A percentile compares a stretch with the other conserved stretches of the same genome.
Conservation (phyloP, 2,329 filamentous ascomycete species). For the Mariannaea sp. region DNA sequence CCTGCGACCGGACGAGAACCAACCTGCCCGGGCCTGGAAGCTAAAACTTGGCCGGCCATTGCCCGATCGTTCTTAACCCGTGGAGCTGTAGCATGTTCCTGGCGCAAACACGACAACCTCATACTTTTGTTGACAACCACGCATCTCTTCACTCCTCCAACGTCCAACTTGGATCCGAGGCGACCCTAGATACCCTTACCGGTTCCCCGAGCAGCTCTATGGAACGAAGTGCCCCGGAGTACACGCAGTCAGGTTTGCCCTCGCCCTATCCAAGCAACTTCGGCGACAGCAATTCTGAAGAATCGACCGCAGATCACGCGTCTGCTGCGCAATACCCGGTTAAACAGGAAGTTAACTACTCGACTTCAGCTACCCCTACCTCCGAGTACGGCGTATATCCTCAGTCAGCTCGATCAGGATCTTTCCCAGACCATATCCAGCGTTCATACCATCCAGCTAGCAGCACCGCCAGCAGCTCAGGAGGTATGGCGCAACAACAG, state of each 20-base stretch:
- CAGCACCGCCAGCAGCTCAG: constrained; percentile 64
- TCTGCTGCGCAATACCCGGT: constrained; percentile 90
- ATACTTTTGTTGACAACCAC: constrained; percentile 38
- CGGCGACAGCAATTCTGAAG: constrained; percentile 81
- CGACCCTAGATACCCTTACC: constrained; percentile 35
- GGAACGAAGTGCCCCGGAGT: constrained; percentile 72
- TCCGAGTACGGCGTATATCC: constrained; percentile 87
- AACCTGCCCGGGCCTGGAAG: constrained; percentile 41
- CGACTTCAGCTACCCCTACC: constrained; percentile 79
- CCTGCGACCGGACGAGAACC: constrained; percentile 38
- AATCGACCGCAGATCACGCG: constrained; percentile 83
- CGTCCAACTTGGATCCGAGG: constrained; percentile 34
- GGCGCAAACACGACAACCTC: constrained; percentile 43
- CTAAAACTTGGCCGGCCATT: constrained; percentile 41
- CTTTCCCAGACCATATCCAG: constrained; percentile 86
- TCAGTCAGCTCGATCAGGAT: constrained; percentile 74
- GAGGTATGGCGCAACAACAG: constrained; percentile 95
- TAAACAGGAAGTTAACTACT: constrained; percentile 81
- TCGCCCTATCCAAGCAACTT: constrained; percentile 70
- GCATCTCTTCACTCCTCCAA: constrained; percentile 31
- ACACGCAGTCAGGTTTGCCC: constrained; percentile 87
- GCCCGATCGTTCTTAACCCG: constrained; percentile 35
- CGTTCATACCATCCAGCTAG: constrained; percentile 81
- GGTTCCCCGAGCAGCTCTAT: constrained; percentile 47
- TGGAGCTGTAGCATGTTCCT: constrained; percentile 44